Evolutionary conservation across 2,329 filamentous ascomycete species (phyloP), one percentile per base, ranked within the genome.

Genomic region (Ploettnerulaceae sp.): DNA sequence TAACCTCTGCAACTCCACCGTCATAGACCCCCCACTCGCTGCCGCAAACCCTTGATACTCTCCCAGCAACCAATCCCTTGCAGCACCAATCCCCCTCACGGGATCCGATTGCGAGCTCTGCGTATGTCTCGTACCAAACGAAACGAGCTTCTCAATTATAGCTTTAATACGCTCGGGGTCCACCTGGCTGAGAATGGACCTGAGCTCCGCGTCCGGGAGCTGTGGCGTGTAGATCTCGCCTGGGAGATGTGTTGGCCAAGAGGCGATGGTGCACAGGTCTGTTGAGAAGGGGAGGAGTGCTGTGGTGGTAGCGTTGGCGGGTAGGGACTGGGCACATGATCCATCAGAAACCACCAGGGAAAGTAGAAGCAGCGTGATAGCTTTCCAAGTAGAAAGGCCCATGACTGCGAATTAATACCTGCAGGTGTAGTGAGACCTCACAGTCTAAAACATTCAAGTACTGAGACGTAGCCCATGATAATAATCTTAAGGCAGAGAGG

Each of bases 51-150:
- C 63, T 33, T 64, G 61, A 66, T 77, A 75, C 58, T 79, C 70
- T 18, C 63, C 62, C 24, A 68, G 67, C 37, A 80, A 72, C 75
- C 76, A 79, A 56, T 79, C 73, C 49, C 76, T 62, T 8, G 77
- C 75, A 5, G 76, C 76, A 1, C 75, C 74, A 42, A 80, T 78
- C 1, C 76, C 76, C 4, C 71, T 66, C 2, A 67, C 71, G 3
- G 68, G 67, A 25, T 69, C 70, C 48, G 72, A 77, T 52, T 77
- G 74, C 1, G 63, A 67, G 4, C 74, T 77, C 1, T 79, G 63
- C 1, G 76, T 79, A 56, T 79, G 75, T 6, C 76, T 68, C 4
- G 76, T 80, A 21, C 74, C 76, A 52, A 78, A 81, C 12, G 69
- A 71, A 3, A 73, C 75, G 1, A 80, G 69, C 52, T 72, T 78